phyloP scores from a whole-genome alignment of 2,329 filamentous ascomycete genomes.

The Cladosporium sp. region DNA sequence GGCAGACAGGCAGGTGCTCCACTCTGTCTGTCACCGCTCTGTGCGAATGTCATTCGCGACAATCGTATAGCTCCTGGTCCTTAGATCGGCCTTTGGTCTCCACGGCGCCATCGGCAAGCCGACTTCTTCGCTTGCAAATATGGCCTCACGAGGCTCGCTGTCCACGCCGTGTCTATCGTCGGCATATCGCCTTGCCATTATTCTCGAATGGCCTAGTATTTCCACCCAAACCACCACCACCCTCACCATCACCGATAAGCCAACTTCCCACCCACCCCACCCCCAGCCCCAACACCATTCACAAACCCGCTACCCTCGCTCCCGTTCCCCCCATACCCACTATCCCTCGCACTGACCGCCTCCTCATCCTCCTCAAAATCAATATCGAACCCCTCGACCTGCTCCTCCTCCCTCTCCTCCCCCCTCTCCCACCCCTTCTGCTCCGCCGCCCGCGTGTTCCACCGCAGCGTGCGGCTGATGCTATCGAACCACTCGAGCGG shows the following conservation, averaged over 20 bases:
- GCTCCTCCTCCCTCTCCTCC: conserved; percentile 33
- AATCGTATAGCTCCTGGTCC: too few species aligned
- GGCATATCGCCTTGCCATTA: too few species aligned
- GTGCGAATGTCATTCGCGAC: too few species aligned
- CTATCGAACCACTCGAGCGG: conserved; percentile 95
- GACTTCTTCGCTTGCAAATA: too few species aligned
- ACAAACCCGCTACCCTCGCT: conserved; percentile 13
- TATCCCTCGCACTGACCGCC: conserved; percentile 31
- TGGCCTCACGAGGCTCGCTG: too few species aligned
- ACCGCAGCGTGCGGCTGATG: conserved; percentile 82
- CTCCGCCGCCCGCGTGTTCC: conserved; percentile 87
- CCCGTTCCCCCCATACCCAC: conserved; percentile 22
- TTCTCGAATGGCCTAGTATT: too few species aligned
- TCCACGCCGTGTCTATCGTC: too few species aligned
- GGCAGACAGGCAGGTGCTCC: too few species aligned
- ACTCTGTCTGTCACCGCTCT: too few species aligned
- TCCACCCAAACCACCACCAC: neutral
- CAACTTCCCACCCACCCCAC: neutral
- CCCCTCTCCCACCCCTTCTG: conserved; percentile 75
- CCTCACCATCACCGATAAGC: conserved; percentile 1
- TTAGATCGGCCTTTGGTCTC: too few species aligned
- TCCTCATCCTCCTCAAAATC: conserved; percentile 66
- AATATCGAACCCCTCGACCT: conserved; percentile 78
- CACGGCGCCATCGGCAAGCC: too few species aligned
- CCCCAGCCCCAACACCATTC: conserved; percentile 8